Base-by-base conservation (phyloP, 2,329 filamentous ascomycete genomes). In the Ophiostoma perfectum region DNA sequence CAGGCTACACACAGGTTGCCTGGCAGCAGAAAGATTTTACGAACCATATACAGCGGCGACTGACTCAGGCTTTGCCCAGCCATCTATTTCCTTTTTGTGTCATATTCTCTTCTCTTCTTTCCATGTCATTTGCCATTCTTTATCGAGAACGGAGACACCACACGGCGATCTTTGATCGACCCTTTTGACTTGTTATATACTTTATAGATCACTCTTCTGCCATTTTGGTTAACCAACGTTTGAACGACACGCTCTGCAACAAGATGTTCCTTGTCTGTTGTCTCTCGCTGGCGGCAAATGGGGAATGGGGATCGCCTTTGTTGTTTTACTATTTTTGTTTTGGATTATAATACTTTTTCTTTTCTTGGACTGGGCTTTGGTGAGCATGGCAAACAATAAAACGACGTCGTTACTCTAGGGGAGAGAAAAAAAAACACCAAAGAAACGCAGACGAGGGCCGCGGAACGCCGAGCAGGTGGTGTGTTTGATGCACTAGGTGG, bases 81-180 rank as follows among this genome's bases (percentile, higher is more conserved):
- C 67, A 68, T 68, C 58, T 63, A 70, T 70, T 71, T 64, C 44
- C 64, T 72, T 60, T 47, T 66, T 60, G 42, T 64, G 55, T 63
- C 66, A 27, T 49, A 65, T 42, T 49, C 62, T 42, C 27, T 49
- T 67, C 62, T 66, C 52, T 69, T 67, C 65, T 68, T 67, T 55
- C 69, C 70, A 64, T 70, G 69, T 70, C 58, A 71, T 66, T 66
- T 67, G 69, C 64, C 67, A 65, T 71, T 71, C 70, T 66, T 45
- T 45, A 39, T 65, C 42, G 1, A 36, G 44, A 58, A 2, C 27
- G 27, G 27, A 27, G 27, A 27, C 27, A 27, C 27, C 27, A 27
- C 27, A 27, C 27, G 27, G 27, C 27, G 27, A 27, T 27, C 27
- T 27, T 27, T 27, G 41, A 12, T 45, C 47, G 65, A 65, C 18